These are phyloP conservation scores for Fusarium anguioides DNA, from an alignment of 2,329 filamentous ascomycete genomes.

Conservation along the genomic window DNA sequence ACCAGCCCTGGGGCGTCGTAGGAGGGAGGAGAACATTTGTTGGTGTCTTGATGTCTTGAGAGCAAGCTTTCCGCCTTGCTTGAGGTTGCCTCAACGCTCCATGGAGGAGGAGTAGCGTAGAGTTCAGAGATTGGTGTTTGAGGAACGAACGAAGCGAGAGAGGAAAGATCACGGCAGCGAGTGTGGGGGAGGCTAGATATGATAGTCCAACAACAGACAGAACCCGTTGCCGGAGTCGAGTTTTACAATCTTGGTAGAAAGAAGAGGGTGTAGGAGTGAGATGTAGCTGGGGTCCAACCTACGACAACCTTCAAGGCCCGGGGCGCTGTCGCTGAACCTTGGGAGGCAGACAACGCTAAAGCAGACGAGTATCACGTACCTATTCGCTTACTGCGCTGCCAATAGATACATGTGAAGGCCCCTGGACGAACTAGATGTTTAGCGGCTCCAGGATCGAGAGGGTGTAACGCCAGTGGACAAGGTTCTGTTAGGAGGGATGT, in stretches of 20 bases:
- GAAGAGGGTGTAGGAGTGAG: conserved; percentile 33
- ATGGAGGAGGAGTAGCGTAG: conserved; percentile 34
- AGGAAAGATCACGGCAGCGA: conserved; percentile 27
- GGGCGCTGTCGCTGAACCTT: conserved; percentile 35
- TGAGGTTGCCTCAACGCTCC: conserved; percentile 43
- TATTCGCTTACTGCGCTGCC: conserved; percentile 29
- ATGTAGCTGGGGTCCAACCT: conserved; percentile 36
- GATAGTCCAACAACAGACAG: conserved; percentile 27
- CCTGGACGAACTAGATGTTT: conserved; percentile 34
- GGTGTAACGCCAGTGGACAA: conserved; percentile 46
- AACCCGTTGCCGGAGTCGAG: conserved; percentile 40
- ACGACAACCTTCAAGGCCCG: conserved; percentile 28
- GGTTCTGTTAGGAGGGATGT: conserved; percentile 33
- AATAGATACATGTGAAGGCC: conserved; percentile 31
- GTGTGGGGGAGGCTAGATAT: conserved; percentile 25
- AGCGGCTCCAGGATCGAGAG: conserved; percentile 39
- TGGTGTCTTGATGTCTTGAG: conserved; percentile 25
- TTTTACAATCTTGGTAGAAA: conserved; percentile 36
- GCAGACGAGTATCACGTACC: conserved; percentile 40
- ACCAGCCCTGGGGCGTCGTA: conserved; percentile 49
- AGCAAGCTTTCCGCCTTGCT: conserved; percentile 44
- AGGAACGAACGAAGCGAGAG: conserved; percentile 42
- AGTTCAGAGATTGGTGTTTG: conserved; percentile 17
- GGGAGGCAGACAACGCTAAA: conserved; percentile 34
- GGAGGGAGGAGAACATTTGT: conserved; percentile 53